phyloP scores from a whole-genome alignment of 495 filamentous ascomycete species.

The Xylaria grammica region DNA sequence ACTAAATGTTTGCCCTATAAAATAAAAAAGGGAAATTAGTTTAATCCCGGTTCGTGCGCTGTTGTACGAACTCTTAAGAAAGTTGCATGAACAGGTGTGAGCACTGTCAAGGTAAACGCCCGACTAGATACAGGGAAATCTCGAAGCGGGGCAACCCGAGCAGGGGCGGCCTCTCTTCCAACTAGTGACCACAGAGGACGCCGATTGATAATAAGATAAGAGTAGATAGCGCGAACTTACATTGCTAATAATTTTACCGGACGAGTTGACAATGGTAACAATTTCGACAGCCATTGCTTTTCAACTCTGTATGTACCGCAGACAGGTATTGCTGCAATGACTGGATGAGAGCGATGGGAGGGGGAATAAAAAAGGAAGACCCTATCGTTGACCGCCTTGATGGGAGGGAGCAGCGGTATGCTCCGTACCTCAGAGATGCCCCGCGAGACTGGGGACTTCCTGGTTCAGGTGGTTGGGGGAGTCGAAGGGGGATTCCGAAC shows the following conservation, averaged over 20 bases:
- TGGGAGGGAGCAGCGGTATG: conserved; percentile 8
- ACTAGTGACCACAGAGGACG: not conserved
- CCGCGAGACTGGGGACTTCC: conserved; percentile 17
- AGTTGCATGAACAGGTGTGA: not conserved
- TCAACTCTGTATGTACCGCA: conserved; percentile 10
- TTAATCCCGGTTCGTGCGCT: not conserved
- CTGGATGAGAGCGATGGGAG: not conserved
- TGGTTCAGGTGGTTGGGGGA: conserved; percentile 14
- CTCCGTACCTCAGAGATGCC: conserved; percentile 17
- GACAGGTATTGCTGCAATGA: not conserved
- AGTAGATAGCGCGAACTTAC: conserved; percentile 55
- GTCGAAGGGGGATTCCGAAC: conserved; percentile 14
- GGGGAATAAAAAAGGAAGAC: conserved; percentile 10
- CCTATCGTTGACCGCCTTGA: conserved; percentile 16
- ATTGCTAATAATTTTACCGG: conserved; percentile 89
- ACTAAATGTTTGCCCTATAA: conserved; percentile 84
- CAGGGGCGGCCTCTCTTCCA: conserved; percentile 14
- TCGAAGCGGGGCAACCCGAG: conserved; percentile 2
- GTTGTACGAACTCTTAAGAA: not conserved
- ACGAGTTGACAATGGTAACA: conserved; percentile 89
- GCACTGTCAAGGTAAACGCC: conserved; percentile 22
- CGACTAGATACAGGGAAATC: conserved; percentile 13
- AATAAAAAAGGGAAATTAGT: conserved; percentile 12
- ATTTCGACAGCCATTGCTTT: conserved; percentile 65
- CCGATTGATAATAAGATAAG: not conserved